Evolutionary conservation across 73 alveolate genomes (phyloP).

Genomic region (Uronychia setigera): DNA sequence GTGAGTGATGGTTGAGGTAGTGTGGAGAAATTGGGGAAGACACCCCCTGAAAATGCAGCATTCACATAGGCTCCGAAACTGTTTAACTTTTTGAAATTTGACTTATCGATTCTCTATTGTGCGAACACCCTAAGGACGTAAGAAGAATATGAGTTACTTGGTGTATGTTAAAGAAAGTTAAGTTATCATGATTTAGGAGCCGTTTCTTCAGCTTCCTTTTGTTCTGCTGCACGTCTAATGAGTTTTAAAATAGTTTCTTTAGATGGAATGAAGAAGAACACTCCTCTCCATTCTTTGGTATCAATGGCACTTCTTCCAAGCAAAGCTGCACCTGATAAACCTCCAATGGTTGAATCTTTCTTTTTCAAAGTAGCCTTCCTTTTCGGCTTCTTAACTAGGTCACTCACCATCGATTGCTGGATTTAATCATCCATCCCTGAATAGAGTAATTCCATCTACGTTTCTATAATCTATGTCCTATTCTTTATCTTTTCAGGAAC

Average conservation of each 20-base stretch:
- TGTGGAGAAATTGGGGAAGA: too few species aligned
- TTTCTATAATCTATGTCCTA: neutral
- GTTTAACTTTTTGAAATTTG: slow-evolving; percentile 31
- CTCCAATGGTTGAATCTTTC: too few species aligned
- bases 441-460: neutral
- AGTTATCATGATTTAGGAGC: neutral
- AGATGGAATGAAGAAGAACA: neutral
- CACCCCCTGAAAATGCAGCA: slow-evolving; percentile 45
- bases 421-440: neutral
- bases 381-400: neutral
- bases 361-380: too few species aligned
- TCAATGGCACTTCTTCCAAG: too few species aligned
- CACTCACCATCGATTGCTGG: neutral
- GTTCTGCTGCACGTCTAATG: neutral
- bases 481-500: neutral
- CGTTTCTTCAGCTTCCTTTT: neutral
- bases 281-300: neutral
- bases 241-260: neutral
- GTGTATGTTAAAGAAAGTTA: too few species aligned
- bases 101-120: slow-evolving; percentile 9
- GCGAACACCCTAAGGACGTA: slow-evolving; percentile 40
- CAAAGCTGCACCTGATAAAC: too few species aligned
- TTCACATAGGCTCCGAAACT: slow-evolving; percentile 39
- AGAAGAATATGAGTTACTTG: too few species aligned
- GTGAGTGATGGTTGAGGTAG: too few species aligned